These are phyloP conservation scores for Podospora pseudocomata DNA, from an alignment of 495 filamentous ascomycete genomes.

Conservation along the genomic window DNA sequence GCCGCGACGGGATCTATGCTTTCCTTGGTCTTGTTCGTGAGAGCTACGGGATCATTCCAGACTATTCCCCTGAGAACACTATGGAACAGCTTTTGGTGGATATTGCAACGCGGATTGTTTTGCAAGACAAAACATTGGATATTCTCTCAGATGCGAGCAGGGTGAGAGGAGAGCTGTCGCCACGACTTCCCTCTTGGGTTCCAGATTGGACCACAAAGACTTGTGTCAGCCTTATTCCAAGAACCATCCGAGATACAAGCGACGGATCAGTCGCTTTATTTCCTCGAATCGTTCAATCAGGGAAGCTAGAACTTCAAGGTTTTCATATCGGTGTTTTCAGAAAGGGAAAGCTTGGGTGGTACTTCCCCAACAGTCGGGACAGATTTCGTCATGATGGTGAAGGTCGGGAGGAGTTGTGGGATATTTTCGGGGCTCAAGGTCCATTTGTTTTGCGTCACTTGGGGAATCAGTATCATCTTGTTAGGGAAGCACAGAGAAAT, in stretches of 20 bases:
- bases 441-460: background rate
- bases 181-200: background rate
- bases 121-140: background rate
- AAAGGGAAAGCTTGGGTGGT: background rate
- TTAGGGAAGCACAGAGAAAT: background rate
- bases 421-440: background rate
- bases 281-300: background rate
- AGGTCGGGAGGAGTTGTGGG: background rate
- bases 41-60: conserved; percentile 14
- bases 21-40: conserved; percentile 9
- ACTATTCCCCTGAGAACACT: background rate
- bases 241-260: background rate
- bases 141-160: conserved; percentile 8
- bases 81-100: background rate
- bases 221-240: background rate
- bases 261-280: background rate
- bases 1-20: conserved; percentile 12
- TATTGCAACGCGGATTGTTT: background rate
- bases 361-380: background rate
- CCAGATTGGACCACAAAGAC: background rate
- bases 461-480: background rate
- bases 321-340: background rate
- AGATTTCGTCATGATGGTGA: background rate
- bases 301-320: background rate
- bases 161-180: background rate